Percentiles rank a stretch among this genome's conserved stretches.
These are phyloP conservation scores for Fistulinella cinereoalba DNA, from an alignment of 1,284 basidiomycete genomes.

Conservation along the genomic window DNA sequence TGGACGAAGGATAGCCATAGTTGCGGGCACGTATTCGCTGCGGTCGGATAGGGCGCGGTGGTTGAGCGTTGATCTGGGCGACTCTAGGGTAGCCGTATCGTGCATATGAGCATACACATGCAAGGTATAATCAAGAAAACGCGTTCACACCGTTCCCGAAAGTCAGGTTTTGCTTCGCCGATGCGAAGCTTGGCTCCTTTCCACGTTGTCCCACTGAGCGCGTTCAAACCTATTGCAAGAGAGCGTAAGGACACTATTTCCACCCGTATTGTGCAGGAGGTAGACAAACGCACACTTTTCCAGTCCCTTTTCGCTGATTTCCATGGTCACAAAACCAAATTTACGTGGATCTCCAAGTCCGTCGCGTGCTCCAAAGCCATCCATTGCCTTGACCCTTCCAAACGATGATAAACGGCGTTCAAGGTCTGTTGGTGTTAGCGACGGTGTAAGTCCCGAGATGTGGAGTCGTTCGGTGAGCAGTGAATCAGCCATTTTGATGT, in stretches of 20 bases:
- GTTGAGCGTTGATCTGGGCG: conserved; percentile 24
- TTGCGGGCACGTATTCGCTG: conserved; percentile 37
- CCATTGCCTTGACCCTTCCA: conserved; percentile 62
- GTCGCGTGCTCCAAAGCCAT: conserved; percentile 65
- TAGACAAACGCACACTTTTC: conserved; percentile 55
- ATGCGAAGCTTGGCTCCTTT: conserved; percentile 80
- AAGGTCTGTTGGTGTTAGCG: conserved; percentile 59
- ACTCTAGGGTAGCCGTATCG: conserved; percentile 22
- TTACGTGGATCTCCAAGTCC: conserved; percentile 62
- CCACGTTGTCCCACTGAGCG: conserved; percentile 76
- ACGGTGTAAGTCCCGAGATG: conserved; percentile 68
- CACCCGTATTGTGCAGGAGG: neutral
- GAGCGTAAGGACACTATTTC: conserved; percentile 4
- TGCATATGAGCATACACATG: neutral
- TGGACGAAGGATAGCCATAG: conserved; percentile 41
- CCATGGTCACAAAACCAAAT: conserved; percentile 72
- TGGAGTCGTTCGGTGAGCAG: conserved; percentile 61
- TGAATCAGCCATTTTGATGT: conserved; percentile 21
- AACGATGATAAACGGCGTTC: conserved; percentile 59
- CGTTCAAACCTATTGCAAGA: conserved; percentile 55
- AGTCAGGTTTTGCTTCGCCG: conserved; percentile 76
- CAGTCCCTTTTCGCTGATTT: conserved; percentile 57
- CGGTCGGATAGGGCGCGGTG: conserved; percentile 15
- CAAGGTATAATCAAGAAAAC: conserved; percentile 2
- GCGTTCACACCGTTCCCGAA: conserved; percentile 48